These are phyloP conservation scores for Trichosporon coremiiforme DNA, from an alignment of 1,284 basidiomycete genomes.

Conservation along the genomic window DNA sequence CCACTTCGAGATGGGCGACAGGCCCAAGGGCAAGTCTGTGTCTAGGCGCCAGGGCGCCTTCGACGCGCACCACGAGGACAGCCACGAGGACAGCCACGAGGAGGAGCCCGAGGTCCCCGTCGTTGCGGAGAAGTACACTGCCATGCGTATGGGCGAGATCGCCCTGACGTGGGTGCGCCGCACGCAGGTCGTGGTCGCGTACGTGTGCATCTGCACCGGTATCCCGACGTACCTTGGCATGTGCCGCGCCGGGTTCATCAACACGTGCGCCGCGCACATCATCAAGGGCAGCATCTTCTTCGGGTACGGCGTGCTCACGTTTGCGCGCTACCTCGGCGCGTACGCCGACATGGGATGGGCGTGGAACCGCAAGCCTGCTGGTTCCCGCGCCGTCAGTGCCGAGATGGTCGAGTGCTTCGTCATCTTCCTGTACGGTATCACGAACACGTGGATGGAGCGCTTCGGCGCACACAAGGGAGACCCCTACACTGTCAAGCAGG, in stretches of 20 bases:
- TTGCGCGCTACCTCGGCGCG: constrained; percentile 87
- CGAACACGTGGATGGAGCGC: constrained; percentile 97
- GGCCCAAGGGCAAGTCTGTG: constrained; percentile 18
- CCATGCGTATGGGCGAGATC: constrained; percentile 33
- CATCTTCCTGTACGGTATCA: constrained; percentile 85
- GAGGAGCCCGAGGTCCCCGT: constrained; percentile 11
- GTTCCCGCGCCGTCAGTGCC: constrained; percentile 63
- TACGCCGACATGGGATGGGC: constrained; percentile 91
- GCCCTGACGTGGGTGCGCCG: constrained; percentile 45
- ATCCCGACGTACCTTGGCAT: constrained; percentile 47
- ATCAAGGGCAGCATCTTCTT: constrained; percentile 93
- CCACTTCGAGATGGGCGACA: constrained; percentile 31
- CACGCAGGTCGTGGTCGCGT: constrained; percentile 47
- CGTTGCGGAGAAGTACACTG: background rate
- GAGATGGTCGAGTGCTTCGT: constrained; percentile 86
- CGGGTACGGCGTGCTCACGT: constrained; percentile 84
- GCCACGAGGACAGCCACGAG: constrained; percentile 25
- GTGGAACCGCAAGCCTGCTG: constrained; percentile 68
- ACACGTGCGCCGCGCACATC: constrained; percentile 85
- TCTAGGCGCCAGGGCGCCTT: constrained; percentile 33
- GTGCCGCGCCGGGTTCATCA: constrained; percentile 63
- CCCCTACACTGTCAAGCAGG: constrained; percentile 87
- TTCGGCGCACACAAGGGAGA: constrained; percentile 81
- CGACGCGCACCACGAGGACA: constrained; percentile 32
- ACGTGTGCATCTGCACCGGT: constrained; percentile 44